Conservation (phyloP, 108 stramenopile species). For the Cyclotella kingstonii region DNA sequence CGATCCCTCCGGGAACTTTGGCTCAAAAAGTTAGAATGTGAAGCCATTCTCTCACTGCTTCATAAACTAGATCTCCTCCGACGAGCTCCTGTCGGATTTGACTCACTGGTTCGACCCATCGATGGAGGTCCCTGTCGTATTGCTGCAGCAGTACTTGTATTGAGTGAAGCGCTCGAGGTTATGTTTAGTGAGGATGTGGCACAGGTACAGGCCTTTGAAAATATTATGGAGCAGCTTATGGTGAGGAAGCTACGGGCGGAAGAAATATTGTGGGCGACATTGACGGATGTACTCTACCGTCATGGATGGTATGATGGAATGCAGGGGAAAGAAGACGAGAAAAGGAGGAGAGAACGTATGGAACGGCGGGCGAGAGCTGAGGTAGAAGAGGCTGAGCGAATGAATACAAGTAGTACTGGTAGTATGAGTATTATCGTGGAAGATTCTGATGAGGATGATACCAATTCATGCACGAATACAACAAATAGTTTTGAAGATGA, state of each 20-base stretch:
- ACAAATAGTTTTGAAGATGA: slow-evolving; percentile 40
- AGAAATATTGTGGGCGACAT: slow-evolving; percentile 81
- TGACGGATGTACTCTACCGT: slow-evolving; percentile 75
- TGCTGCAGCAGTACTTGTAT: slow-evolving; percentile 65
- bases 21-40: slow-evolving; percentile 87
- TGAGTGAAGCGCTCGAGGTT: slow-evolving; percentile 64
- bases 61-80: slow-evolving; percentile 83
- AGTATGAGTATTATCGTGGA: slow-evolving; percentile 29
- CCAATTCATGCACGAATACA: slow-evolving; percentile 33
- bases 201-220: slow-evolving; percentile 69
- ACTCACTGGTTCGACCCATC: slow-evolving; percentile 40
- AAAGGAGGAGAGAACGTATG: slow-evolving; percentile 26
- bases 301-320: slow-evolving; percentile 18
- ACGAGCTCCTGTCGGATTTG: slow-evolving; percentile 75
- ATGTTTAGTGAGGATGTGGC: slow-evolving; percentile 79
- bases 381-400: slow-evolving; percentile 2
- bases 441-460: slow-evolving; percentile 37
- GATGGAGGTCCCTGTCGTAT: slow-evolving; percentile 59
- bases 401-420: too few relatives aligned
- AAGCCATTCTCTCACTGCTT: slow-evolving; percentile 68
- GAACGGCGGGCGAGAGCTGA: slow-evolving; percentile 35
- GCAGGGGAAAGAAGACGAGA: slow-evolving; percentile 25
- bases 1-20: slow-evolving; percentile 82
- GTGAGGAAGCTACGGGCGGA: slow-evolving; percentile 80
- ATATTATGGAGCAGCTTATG: slow-evolving; percentile 83